Evolutionary conservation across 2,329 filamentous ascomycete genomes (phyloP), one percentile per base, ranked within the genome.

Genomic region (Exserohilum turcica): DNA sequence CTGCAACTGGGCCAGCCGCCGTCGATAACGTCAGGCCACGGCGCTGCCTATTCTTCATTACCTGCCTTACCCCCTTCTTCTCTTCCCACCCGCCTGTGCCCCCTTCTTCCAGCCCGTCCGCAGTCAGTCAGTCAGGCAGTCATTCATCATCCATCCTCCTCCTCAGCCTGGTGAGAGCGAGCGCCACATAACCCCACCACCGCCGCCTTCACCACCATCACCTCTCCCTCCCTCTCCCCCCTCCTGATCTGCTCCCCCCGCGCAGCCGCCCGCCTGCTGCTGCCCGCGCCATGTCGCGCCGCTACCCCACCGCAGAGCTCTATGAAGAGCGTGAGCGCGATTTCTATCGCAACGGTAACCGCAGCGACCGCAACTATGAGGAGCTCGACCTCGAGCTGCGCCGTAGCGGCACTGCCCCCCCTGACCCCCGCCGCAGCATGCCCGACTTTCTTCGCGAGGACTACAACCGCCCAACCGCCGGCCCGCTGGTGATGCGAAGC

Each of bases 241-340:
- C 18, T 24, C 31, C n/a, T 32, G 13, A 19, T 27, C 21, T 29
- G 10, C 42, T 15, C 19, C 45, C 48, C 43, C 44, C 51, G 47
- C 42, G 46, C 54, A 35, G 52, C 48, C 59, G 52, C 54, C 55
- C 52, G 46, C 57, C 52, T 50, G 44, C 54, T 50, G 44, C 54
- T 50, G 57, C 59, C 54, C 49, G 37, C 57, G 46, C 43, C 54
- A 57, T 57, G 48, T 50, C 77, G 59, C 77, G 78, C 51, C 72
- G 74, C 66, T 79, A 79, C 60, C 76, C 74, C 29, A 74, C 76
- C 29, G 74, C 78, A 51, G 77, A 80, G 64, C 70, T 77, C 61
- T 80, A 79, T 62, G 78, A 79, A 45, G 78, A 80, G 63, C 76
- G 77, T 48, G 76, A 80, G 63, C 74, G 79, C 56, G 80, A 81